Conservation (phyloP, 257 asterid species). For the Solanum sitiens region DNA sequence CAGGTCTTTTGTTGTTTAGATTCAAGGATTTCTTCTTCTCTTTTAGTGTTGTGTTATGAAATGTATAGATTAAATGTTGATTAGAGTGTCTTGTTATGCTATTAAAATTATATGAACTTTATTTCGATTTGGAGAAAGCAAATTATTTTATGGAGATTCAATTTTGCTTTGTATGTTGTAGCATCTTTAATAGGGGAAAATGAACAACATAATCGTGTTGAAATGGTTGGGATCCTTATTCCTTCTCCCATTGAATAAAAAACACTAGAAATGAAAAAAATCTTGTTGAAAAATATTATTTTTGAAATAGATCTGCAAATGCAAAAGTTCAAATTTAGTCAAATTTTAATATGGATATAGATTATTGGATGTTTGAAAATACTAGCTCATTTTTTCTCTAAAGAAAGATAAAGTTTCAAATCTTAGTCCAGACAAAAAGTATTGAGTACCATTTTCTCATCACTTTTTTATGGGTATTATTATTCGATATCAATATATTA, state of each 20-base stretch:
- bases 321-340: not conserved
- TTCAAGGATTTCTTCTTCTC: not conserved
- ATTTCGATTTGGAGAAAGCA: not conserved
- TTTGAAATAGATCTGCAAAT: accelerated
- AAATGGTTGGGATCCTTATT: not conserved
- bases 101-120: not conserved
- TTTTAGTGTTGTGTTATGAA: not conserved
- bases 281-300: accelerated
- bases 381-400: accelerated
- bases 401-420: not conserved
- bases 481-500: not conserved
- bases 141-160: not conserved
- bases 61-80: not conserved
- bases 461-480: not conserved
- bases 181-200: not conserved
- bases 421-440: not conserved
- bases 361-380: not conserved
- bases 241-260: not conserved
- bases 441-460: not conserved
- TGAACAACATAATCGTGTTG: not conserved
- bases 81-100: not conserved
- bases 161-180: not conserved
- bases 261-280: not conserved
- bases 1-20: not conserved
- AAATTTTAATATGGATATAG: not conserved